Base-by-base conservation (phyloP, 2,329 filamentous ascomycete genomes). In the Aspergillus sojae region DNA sequence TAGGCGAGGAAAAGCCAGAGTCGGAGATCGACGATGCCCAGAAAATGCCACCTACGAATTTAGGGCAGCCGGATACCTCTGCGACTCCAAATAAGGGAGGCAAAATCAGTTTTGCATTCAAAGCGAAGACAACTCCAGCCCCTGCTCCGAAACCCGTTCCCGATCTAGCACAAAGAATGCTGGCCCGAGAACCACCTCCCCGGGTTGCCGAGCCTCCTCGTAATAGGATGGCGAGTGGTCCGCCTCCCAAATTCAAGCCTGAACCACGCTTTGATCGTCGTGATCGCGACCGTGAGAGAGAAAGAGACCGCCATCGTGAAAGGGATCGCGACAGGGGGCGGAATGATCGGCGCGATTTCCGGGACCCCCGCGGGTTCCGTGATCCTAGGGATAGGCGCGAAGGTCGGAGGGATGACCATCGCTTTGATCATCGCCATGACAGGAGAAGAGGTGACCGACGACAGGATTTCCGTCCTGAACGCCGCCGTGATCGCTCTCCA, bases 51-150 rank as follows among this genome's bases (percentile, higher is more conserved):
- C 34, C 85, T 85, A 23, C 83, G 56, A 54, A 16, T 12, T 82
- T 78, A 62, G 85, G 86, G 62, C 81, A 86, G 45, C 79, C 84
- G 2, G 82, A 85, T 23, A 81, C 83, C 2, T 84, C 86, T 5
- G 82, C 86, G n/a, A 82, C 85, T 64, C 73, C 78, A 64, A 76
- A 82, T 73, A 81, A 82, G 63, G 81, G 81, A 3, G 88, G 88
- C 52, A 95, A 94, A 78, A 96, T 97, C 73, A 96, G 93, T 75
- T 98, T 98, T 76, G 93, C 93, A 1, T 93, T 98, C 78, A 97
- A 97, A 75, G 86, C 89, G 62, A 94, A 91, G 74, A 86, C 88
- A 26, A 83, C 85, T 3, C 83, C 89, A 23, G 79, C 81, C 30
- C 81, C 85, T 65, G 81, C 83, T 62, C 80, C 81, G 54, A 84